These are phyloP conservation scores for Pseudogymnoascus sp. DNA, from an alignment of 2,329 filamentous ascomycete genomes.

Conservation along the genomic window DNA sequence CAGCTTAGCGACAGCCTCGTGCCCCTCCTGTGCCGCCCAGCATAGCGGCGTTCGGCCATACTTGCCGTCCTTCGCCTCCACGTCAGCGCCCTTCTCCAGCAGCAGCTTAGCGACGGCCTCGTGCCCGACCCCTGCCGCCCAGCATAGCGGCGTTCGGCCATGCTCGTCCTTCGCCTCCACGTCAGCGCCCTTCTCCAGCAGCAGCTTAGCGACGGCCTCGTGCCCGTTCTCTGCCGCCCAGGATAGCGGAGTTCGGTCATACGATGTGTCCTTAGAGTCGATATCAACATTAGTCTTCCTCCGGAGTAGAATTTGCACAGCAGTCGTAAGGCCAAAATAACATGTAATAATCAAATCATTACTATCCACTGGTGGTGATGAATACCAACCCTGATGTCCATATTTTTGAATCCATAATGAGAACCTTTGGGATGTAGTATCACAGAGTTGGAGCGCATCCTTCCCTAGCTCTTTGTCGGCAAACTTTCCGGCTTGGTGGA, in stretches of 20 bases:
- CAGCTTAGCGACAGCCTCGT: too few species aligned
- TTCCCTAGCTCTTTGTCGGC: background rate
- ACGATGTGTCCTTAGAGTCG: background rate
- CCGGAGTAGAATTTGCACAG: background rate
- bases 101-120: background rate
- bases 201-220: background rate
- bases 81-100: background rate
- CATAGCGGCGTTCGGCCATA: background rate
- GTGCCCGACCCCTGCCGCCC: background rate
- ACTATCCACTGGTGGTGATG: background rate
- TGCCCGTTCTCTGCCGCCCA: background rate
- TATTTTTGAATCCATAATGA: background rate
- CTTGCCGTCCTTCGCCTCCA: background rate
- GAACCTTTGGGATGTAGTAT: background rate
- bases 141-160: background rate
- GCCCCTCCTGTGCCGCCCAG: too few species aligned
- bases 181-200: background rate
- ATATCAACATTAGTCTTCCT: background rate
- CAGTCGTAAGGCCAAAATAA: background rate
- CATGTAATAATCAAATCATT: background rate
- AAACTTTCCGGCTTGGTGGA: background rate
- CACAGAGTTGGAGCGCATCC: background rate
- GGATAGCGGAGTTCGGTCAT: background rate
- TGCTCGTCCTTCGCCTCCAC: background rate
- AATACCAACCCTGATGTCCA: background rate